Evolutionary conservation across 1,139 yeast genomes (phyloP).

Genomic region (Pichia sp.): DNA sequence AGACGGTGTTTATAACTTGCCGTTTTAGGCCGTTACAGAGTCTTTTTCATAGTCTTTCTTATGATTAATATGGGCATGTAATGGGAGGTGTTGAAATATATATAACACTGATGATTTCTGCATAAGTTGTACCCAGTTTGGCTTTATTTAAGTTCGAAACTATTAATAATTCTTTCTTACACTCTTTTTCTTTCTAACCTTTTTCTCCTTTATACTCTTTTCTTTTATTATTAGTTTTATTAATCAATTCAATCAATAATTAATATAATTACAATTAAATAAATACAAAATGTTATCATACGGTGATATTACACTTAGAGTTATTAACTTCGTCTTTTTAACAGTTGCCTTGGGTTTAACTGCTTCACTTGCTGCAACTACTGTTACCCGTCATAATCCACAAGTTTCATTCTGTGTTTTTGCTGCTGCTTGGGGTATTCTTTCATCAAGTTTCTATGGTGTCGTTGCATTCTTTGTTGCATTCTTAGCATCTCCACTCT

Average conservation of each 20-base stretch:
- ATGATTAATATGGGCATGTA: not conserved
- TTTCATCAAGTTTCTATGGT: constrained; percentile 78
- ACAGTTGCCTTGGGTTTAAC: constrained; percentile 78
- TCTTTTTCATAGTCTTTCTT: constrained; percentile 2
- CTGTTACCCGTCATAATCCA: constrained; percentile 50
- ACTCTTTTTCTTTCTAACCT: too few species aligned
- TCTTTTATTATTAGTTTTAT: not conserved
- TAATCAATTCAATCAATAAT: not conserved
- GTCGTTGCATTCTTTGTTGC: constrained; percentile 69
- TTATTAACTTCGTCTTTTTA: constrained; percentile 65
- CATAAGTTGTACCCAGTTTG: too few species aligned
- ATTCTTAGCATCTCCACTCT: constrained; percentile 81
- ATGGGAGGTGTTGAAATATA: too few species aligned
- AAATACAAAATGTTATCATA: constrained; percentile 46
- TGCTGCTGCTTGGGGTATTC: constrained; percentile 77
- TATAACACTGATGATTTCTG: too few species aligned
- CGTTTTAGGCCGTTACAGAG: constrained; percentile 2
- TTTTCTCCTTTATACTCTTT: not conserved
- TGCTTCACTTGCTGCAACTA: constrained; percentile 75
- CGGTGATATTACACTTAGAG: constrained; percentile 72
- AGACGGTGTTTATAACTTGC: constrained; percentile 8
- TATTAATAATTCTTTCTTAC: too few species aligned
- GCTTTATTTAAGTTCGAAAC: too few species aligned
- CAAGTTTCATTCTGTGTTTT: constrained; percentile 87
- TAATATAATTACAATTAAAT: too few species aligned